These are phyloP conservation scores for Fusarium floridanum DNA, from an alignment of 2,329 filamentous ascomycete genomes.

Conservation along the genomic window DNA sequence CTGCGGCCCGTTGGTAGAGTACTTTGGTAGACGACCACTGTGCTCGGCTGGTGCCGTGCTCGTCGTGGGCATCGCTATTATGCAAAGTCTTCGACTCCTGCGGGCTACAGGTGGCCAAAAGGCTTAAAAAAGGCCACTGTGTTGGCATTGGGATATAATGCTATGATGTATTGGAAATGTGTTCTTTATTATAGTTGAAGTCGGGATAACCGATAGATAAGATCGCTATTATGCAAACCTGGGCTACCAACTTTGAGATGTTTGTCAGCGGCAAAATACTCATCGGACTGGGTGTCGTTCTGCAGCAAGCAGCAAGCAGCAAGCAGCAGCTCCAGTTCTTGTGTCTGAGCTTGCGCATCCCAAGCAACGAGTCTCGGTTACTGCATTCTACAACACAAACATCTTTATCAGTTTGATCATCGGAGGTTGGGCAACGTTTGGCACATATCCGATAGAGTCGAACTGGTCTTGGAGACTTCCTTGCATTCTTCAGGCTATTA, in stretches of 20 bases:
- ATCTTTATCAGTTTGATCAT: slow-evolving; percentile 37
- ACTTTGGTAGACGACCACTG: slow-evolving; percentile 49
- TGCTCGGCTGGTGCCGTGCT: slow-evolving; percentile 5
- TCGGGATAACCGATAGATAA: too few relatives aligned
- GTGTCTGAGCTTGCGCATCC: slow-evolving; percentile 50
- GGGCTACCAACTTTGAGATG: slow-evolving; percentile 36
- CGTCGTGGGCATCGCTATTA: slow-evolving; percentile 35
- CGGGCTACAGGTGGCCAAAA: too few relatives aligned
- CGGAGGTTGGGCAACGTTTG: slow-evolving; percentile 44
- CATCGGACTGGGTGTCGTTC: slow-evolving; percentile 45
- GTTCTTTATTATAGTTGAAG: too few relatives aligned
- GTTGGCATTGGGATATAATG: too few relatives aligned
- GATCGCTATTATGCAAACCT: not conserved
- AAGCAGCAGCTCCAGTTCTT: slow-evolving; percentile 41
- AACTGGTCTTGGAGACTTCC: slow-evolving; percentile 42
- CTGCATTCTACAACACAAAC: slow-evolving; percentile 33
- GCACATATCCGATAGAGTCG: slow-evolving; percentile 31
- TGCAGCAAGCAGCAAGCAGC: slow-evolving; percentile 44
- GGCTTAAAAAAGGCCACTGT: too few relatives aligned
- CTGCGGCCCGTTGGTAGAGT: slow-evolving; percentile 50
- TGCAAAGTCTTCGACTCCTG: slow-evolving; percentile 27
- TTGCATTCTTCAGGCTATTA: slow-evolving; percentile 35
- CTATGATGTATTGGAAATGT: too few relatives aligned
- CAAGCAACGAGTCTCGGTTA: slow-evolving; percentile 46
- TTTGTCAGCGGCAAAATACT: slow-evolving; percentile 48